These are phyloP conservation scores for Colletotrichum coccodes DNA, from an alignment of 2,329 filamentous ascomycete genomes.

Conservation along the genomic window DNA sequence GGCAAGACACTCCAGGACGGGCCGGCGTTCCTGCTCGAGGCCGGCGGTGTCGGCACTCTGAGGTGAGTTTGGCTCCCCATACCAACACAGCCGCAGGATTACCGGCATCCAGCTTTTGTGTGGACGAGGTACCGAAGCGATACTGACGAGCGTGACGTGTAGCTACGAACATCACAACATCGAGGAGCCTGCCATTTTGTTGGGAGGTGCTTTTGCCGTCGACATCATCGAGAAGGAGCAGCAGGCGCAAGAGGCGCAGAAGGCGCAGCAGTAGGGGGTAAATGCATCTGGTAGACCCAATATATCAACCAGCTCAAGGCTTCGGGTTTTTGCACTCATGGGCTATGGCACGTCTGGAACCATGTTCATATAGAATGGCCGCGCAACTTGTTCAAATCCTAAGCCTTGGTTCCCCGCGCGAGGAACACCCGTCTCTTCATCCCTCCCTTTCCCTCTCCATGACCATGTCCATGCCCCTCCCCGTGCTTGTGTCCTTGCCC, in stretches of 20 bases:
- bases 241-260: conserved; percentile 29
- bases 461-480: conserved; percentile 17
- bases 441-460: conserved; percentile 44
- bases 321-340: too few species aligned
- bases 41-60: conserved; percentile 84
- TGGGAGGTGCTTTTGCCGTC: conserved; percentile 77
- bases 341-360: not conserved
- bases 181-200: conserved; percentile 81
- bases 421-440: conserved; percentile 52
- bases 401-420: conserved; percentile 37
- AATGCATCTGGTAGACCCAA: too few species aligned
- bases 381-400: not conserved
- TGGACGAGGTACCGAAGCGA: not conserved
- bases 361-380: not conserved
- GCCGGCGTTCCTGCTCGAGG: conserved; percentile 85
- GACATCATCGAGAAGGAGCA: conserved; percentile 42
- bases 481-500: conserved; percentile 41
- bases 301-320: too few species aligned
- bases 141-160: not conserved
- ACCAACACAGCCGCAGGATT: not conserved
- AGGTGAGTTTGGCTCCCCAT: conserved; percentile 62
- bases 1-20: conserved; percentile 78
- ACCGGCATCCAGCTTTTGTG: too few species aligned
- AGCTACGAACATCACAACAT: conserved; percentile 85
- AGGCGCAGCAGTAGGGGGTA: too few species aligned